A percentile compares a stretch with the other conserved stretches of the same genome.
phyloP scores from a whole-genome alignment of 495 filamentous ascomycete species.

The Talaromyces adpressus region DNA sequence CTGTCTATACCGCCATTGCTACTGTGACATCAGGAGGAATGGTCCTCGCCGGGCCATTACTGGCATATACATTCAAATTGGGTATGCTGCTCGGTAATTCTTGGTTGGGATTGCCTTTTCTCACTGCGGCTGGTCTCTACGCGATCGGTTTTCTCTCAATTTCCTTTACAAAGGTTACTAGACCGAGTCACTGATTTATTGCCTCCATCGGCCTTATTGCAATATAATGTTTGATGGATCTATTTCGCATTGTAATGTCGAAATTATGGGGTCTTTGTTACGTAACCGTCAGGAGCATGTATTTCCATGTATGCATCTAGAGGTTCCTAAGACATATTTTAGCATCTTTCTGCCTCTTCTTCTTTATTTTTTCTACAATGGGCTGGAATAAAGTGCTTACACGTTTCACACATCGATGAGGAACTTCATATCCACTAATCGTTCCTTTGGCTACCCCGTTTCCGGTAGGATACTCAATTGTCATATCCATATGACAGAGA shows the following conservation, averaged over 20 bases:
- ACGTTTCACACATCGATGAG: not conserved
- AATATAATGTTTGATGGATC: slow-evolving; percentile 3
- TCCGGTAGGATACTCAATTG: too few species aligned
- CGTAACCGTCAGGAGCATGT: slow-evolving; percentile 1
- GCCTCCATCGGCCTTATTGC: slow-evolving; percentile 3
- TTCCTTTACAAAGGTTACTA: slow-evolving; percentile 3
- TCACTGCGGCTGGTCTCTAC: too few species aligned
- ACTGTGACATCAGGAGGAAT: too few species aligned
- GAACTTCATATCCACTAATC: not conserved
- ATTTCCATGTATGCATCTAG: slow-evolving; percentile 1
- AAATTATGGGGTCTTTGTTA: not conserved
- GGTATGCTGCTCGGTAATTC: too few species aligned
- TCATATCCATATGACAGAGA: too few species aligned
- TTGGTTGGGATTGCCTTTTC: too few species aligned
- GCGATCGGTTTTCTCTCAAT: not conserved
- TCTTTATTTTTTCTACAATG: not conserved
- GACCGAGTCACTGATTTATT: slow-evolving; percentile 3
- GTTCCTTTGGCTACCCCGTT: too few species aligned
- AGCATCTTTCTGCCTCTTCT: not conserved
- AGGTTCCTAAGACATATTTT: slow-evolving; percentile 3
- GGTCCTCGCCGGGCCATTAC: too few species aligned
- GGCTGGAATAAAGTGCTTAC: not conserved
- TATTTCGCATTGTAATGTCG: slow-evolving; percentile 3
- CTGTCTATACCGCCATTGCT: too few species aligned
- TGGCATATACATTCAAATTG: too few species aligned